Evolutionary conservation across 106 monocot species (phyloP).

Genomic region (Phalaenopsis aphrodite): DNA sequence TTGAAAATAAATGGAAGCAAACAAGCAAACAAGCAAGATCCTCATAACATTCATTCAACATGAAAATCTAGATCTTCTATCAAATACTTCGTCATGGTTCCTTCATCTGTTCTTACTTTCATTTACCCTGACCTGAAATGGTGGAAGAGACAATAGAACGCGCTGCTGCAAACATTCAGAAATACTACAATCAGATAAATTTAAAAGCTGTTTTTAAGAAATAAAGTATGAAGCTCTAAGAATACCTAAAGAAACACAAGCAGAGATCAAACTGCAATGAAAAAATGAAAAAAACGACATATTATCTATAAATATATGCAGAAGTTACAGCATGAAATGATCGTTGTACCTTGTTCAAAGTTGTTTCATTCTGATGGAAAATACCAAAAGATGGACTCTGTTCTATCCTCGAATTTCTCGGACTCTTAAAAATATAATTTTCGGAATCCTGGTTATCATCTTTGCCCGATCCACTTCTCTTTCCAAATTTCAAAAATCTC

Average conservation of each 20-base stretch:
- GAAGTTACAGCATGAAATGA: not conserved
- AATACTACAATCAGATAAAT: not conserved
- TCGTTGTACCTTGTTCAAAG: constrained; percentile 1
- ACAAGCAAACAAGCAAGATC: not conserved
- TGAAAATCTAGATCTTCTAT: not conserved
- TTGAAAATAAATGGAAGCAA: not conserved
- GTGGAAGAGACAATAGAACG: not conserved
- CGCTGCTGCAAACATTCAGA: not conserved
- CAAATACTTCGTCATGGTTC: not conserved
- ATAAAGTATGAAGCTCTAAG: not conserved
- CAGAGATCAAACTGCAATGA: not conserved
- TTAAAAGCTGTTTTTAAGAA: not conserved
- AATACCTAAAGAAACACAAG: not conserved
- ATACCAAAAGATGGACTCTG: constrained; percentile 7
- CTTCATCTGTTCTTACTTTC: not conserved
- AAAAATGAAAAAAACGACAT: not conserved
- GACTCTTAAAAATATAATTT: constrained; percentile 7
- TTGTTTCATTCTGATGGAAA: not conserved
- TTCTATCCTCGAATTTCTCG: not conserved
- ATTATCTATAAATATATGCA: not conserved
- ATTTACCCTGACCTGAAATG: not conserved
- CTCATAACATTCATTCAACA: not conserved
- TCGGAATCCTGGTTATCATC: constrained; percentile 19
- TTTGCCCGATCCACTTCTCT: constrained; percentile 27
- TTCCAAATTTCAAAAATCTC: constrained; percentile 49